Evolutionary conservation across 306 rosid genomes (phyloP), one percentile per base, ranked within the genome.

Genomic region (Rubus parviflorus): DNA sequence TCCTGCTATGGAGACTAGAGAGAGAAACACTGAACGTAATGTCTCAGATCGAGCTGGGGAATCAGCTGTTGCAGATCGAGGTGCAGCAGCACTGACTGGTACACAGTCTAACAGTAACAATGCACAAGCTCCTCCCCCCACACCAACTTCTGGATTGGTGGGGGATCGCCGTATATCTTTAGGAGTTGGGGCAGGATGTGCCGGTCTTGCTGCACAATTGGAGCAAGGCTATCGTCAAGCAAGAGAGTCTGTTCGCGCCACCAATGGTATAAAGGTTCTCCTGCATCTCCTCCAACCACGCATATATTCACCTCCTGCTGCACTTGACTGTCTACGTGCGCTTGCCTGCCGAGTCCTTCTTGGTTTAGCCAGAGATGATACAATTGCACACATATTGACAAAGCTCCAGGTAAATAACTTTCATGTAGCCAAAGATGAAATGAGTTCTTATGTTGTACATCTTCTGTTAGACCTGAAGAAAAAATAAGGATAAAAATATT

Each of bases 241-340:
- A 37, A 90, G 99, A 85, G 99, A 96, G 70, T 87, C 93, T 73
- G 97, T 96, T 48, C 97, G 99, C 38, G 81, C 94, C 72, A 89
- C 90, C 81, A 96, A 91, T 81, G 99, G 99, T 17, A 96, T 96
- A 81, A 96, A 93, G 83, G 99, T 96, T 82, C 90, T 96, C 63
- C 86, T 96, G 82, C 96, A 91, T 85, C 94, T 96, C 64, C 94
- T 96, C 67, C 97, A 91, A 41, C 94, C 94, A 0, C 97, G 98
- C 17, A 82, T 96, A 83, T 92, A 91, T 86, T 91, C 95, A 63
- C 91, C 99, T 76, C 96, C 98, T 68, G 87, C 97, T 6, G 90
- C 96, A 75, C 90, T 92, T 35, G 99, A 96, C 74, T 96, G 99
- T 79, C 94, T 96, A 17, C 98, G 99, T 68, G 99, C 99, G 41